Evolutionary conservation across 2,329 filamentous ascomycete species (phyloP).

Genomic region (Pestalotiopsis sp.): DNA sequence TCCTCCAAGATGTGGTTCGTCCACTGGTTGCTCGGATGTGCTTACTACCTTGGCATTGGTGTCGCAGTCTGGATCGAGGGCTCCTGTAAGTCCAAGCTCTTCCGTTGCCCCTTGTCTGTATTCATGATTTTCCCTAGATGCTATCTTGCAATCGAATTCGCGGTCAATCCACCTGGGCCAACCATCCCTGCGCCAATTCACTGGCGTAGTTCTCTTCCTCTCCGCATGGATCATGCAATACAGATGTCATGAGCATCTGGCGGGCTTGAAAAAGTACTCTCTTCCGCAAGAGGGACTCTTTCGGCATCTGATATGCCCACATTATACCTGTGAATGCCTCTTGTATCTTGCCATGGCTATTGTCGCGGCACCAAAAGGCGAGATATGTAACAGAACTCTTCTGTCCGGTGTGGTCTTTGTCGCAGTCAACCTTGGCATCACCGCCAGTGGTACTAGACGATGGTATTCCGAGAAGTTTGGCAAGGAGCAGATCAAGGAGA

Average conservation of each 20-base stretch:
- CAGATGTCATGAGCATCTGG: slow-evolving; percentile 71
- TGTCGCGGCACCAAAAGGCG: slow-evolving; percentile 69
- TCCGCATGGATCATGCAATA: slow-evolving; percentile 75
- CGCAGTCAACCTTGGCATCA: slow-evolving; percentile 76
- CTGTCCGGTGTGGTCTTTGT: slow-evolving; percentile 74
- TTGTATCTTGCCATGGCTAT: slow-evolving; percentile 82
- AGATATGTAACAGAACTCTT: slow-evolving; percentile 72
- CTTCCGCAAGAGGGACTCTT: slow-evolving; percentile 78
- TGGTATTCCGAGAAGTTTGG: slow-evolving; percentile 85
- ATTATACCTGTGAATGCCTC: slow-evolving; percentile 87
- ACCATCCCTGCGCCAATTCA: slow-evolving; percentile 49
- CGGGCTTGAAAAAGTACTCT: slow-evolving; percentile 77
- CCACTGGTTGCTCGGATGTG: slow-evolving; percentile 79
- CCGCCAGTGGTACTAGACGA: slow-evolving; percentile 73
- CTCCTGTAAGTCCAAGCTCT: slow-evolving; percentile 55
- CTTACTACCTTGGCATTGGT: slow-evolving; percentile 75
- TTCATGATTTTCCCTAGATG: slow-evolving; percentile 8
- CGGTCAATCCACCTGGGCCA: slow-evolving; percentile 28
- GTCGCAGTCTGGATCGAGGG: slow-evolving; percentile 86
- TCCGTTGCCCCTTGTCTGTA: background rate
- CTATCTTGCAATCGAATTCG: slow-evolving; percentile 28
- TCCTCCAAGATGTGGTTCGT: slow-evolving; percentile 81
- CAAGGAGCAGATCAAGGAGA: slow-evolving; percentile 58
- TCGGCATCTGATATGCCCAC: slow-evolving; percentile 74
- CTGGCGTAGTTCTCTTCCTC: slow-evolving; percentile 67